phyloP scores from a whole-genome alignment of 805 yeast genomes.

The Starmerella stigmatis region DNA sequence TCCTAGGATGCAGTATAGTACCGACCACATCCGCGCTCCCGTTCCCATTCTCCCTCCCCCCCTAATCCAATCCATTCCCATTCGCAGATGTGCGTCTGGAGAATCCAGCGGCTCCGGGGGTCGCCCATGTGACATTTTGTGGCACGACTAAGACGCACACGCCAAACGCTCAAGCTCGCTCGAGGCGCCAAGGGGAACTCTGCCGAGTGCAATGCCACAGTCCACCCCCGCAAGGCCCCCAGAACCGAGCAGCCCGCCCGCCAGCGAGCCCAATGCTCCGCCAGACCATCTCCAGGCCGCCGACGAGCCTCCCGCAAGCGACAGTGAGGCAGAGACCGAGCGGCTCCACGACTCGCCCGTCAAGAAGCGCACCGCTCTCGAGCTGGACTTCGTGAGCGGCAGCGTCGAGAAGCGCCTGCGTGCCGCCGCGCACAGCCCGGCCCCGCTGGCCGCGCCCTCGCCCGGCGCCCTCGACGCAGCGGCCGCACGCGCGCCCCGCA shows the following conservation, averaged over 20 bases:
- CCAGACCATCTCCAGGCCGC: not conserved
- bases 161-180: not conserved
- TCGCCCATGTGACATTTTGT: not conserved
- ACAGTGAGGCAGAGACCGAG: slow-evolving; percentile 85
- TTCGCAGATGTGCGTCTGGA: too few relatives aligned
- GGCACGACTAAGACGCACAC: slow-evolving; percentile 1
- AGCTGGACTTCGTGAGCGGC: slow-evolving; percentile 1
- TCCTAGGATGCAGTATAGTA: too few relatives aligned
- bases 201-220: not conserved
- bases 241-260: slow-evolving; percentile 6
- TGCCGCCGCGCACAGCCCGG: not conserved
- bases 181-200: not conserved
- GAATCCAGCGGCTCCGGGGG: not conserved
- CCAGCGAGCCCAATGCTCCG: not conserved
- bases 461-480: too few relatives aligned
- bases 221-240: slow-evolving; percentile 3
- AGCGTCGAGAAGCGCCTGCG: not conserved
- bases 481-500: too few relatives aligned
- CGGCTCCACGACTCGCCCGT: slow-evolving; percentile 51
- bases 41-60: too few relatives aligned
- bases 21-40: too few relatives aligned
- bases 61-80: too few relatives aligned
- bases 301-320: slow-evolving; percentile 10
- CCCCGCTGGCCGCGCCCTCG: not conserved
- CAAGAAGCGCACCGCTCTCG: slow-evolving; percentile 16